Base-by-base conservation (phyloP, 495 filamentous ascomycete species). In the Entonaema liquescens region DNA sequence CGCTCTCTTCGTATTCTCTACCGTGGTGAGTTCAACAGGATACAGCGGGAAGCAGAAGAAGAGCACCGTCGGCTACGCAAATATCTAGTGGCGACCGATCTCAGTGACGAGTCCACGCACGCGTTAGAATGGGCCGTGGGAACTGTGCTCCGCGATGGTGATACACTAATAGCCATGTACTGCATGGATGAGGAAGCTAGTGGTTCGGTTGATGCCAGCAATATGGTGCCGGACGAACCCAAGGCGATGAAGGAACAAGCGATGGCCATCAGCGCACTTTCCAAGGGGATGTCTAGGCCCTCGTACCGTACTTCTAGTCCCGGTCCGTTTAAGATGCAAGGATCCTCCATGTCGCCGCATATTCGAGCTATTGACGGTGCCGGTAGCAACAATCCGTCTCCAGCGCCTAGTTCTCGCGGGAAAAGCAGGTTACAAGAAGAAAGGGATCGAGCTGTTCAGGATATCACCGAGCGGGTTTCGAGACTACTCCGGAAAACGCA, bases 71-170 rank as follows among this genome's bases (percentile, higher is more conserved):
- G 93, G 11, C 88, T 92, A 50, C 87, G 95, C 9, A 94, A 93
- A 58, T 99, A 98, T 77, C 81, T 99, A 5, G 92, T 98, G 8
- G 93, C 95, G 8, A 97, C 93, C 0, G 95, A 98, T 78, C 80
- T 98, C 33, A 97, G 92, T 71, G 92, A 94, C 44, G 95, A 99
- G 81, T 94, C 94, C 3, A 91, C 93, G 9, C 93, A 97, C 78
- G 95, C 95, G 9, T 81, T 98, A 28, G 95, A 98, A 77, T 99
- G 95, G 94, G 96, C 94, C 0, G 94, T 99, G 57, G 95, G 95
- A 42, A 97, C 93, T 3, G 91, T 98, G n/a, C 85, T 99, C 7
- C 87, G 95, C 49, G 93, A 97, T 75, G 95, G 95, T 15, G 95
- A 99, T 78, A 98, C 95, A 1, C 84, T 99, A 38, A 87, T 97